These are phyloP conservation scores for Fagopyrum homotropicum DNA, from an alignment of 148 eudicot genomes.

Conservation along the genomic window DNA sequence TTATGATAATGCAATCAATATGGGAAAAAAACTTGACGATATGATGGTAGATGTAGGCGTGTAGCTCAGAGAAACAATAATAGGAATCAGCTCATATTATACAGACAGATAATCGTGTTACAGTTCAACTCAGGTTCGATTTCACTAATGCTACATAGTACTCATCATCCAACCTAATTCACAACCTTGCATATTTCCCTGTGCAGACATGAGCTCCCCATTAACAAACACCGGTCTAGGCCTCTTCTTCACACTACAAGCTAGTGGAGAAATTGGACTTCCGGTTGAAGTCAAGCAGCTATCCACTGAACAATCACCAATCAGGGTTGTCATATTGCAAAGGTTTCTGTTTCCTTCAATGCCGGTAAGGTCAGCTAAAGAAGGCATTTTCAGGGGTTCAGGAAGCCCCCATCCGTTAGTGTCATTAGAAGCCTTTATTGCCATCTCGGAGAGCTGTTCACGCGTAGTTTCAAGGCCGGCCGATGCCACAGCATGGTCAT, in stretches of 20 bases:
- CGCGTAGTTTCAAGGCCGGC: conserved; percentile 56
- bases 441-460: conserved; percentile 51
- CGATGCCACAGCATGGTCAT: conserved; percentile 35
- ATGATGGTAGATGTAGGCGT: neutral
- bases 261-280: conserved; percentile 35
- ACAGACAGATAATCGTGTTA: conserved; percentile 1
- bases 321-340: conserved; percentile 24
- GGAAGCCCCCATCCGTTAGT: conserved; percentile 21
- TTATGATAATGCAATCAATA: neutral
- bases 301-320: conserved; percentile 54
- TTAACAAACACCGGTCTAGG: conserved; percentile 36
- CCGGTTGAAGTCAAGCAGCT: conserved; percentile 54
- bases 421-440: conserved; percentile 44
- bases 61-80: neutral
- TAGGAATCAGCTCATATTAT: neutral
- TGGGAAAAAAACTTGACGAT: neutral
- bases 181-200: conserved; percentile 23
- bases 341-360: conserved; percentile 19
- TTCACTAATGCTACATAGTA: conserved; percentile 23
- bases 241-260: conserved; percentile 46
- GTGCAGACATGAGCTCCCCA: conserved; percentile 25
- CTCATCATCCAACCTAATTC: conserved; percentile 43
- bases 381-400: conserved; percentile 30
- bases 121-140: neutral
- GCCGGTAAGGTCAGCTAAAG: conserved; percentile 18